Percentiles rank a stretch among this genome's conserved stretches.
phyloP scores from a whole-genome alignment of 768 basidiomycete species.

The Russula griseocarnosa region DNA sequence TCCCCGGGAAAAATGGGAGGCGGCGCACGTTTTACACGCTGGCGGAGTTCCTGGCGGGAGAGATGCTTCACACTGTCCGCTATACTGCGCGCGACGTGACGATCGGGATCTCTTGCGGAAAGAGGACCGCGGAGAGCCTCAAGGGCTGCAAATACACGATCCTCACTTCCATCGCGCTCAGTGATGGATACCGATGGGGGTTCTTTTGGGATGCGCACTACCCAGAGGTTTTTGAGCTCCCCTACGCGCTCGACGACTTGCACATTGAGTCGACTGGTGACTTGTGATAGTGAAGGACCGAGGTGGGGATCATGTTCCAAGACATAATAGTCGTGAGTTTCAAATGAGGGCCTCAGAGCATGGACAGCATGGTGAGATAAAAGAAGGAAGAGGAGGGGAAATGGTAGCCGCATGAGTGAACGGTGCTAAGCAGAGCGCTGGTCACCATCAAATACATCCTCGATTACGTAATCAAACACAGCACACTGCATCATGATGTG shows the following conservation, averaged over 20 bases:
- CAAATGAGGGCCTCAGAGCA: constrained; percentile 47
- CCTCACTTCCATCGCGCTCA: constrained; percentile 37
- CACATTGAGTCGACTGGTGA: constrained; percentile 59
- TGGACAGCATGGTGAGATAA: constrained; percentile 35
- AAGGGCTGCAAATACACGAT: constrained; percentile 50
- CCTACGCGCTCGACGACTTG: constrained; percentile 88
- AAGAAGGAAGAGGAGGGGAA: constrained; percentile 33
- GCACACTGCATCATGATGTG: background rate
- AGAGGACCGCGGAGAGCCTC: constrained; percentile 41
- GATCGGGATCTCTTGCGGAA: constrained; percentile 42
- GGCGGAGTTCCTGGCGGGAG: constrained; percentile 59
- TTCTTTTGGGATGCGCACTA: constrained; percentile 60
- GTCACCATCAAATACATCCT: background rate
- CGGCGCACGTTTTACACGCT: constrained; percentile 70
- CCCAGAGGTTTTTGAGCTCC: constrained; percentile 76
- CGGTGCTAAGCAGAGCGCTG: background rate
- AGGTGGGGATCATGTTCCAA: constrained; percentile 57
- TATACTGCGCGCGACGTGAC: constrained; percentile 41
- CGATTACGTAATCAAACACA: constrained; percentile 7
- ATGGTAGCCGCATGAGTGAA: constrained; percentile 26
- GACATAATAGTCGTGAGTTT: constrained; percentile 79
- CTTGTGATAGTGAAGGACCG: constrained; percentile 54
- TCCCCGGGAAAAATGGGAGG: constrained; percentile 45
- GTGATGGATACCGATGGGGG: constrained; percentile 16
- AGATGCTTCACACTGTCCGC: constrained; percentile 58